A percentile compares a stretch with the other conserved stretches of the same genome.
These are phyloP conservation scores for Lasiosphaeria hispida DNA, from an alignment of 495 filamentous ascomycete species.

Conservation along the genomic window DNA sequence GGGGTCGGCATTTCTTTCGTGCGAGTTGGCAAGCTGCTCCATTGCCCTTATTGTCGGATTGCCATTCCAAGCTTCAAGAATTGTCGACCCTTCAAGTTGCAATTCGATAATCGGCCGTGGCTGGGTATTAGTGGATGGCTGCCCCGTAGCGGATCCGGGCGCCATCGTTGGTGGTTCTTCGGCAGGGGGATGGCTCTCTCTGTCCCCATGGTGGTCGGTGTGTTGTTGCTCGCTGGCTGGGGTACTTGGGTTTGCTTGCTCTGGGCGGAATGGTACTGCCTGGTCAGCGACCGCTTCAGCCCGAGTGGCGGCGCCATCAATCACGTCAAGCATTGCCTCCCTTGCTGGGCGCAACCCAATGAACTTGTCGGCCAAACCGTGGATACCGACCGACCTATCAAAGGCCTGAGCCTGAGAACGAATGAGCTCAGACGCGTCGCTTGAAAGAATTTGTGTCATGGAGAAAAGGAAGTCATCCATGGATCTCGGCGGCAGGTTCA, in stretches of 20 bases:
- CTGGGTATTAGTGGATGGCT: conserved; percentile 2
- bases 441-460: neutral
- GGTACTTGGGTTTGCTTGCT: neutral
- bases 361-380: conserved; percentile 5
- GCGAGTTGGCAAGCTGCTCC: neutral
- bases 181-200: neutral
- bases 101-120: neutral
- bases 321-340: conserved; percentile 3
- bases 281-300: neutral
- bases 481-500: neutral
- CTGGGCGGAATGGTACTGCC: conserved; percentile 1
- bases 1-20: neutral
- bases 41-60: neutral
- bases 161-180: neutral
- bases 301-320: neutral
- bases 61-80: neutral
- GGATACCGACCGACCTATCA: conserved; percentile 1
- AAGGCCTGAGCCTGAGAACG: conserved; percentile 1
- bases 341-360: conserved; percentile 3
- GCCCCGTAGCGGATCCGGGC: neutral
- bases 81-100: neutral
- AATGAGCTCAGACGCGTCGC: conserved; percentile 5
- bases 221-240: neutral
- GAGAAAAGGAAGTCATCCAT: conserved; percentile 5
- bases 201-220: neutral